A percentile compares a stretch with the other conserved stretches of the same genome.
Conservation (phyloP, 2,329 filamentous ascomycete genomes). For the Exophiala sp. region DNA sequence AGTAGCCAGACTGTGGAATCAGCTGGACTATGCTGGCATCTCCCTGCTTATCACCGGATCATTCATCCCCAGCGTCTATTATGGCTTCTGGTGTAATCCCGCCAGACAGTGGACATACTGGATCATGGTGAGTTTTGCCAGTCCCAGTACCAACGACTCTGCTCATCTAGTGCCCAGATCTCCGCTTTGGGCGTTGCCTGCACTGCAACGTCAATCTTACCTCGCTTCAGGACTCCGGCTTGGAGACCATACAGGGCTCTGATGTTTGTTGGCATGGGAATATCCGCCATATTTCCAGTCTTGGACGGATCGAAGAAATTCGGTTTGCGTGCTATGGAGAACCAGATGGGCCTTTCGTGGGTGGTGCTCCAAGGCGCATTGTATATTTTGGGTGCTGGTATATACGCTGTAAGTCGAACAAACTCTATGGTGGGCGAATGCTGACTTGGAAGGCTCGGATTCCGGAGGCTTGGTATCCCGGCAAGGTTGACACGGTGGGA, state of each 20-base stretch:
- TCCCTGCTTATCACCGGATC: conserved; percentile 85
- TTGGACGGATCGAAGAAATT: conserved; percentile 66
- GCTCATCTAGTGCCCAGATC: conserved; percentile 54
- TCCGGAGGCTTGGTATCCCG: conserved; percentile 73
- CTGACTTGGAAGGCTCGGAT: conserved; percentile 55
- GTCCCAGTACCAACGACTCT: neutral
- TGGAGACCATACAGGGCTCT: conserved; percentile 79
- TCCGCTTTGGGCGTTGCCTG: conserved; percentile 70
- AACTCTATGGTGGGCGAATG: conserved; percentile 7
- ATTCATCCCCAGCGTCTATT: conserved; percentile 82
- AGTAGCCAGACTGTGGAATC: conserved; percentile 79
- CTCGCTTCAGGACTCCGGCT: conserved; percentile 73
- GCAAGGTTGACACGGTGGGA: conserved; percentile 81
- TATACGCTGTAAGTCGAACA: conserved; percentile 68
- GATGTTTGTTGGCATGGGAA: conserved; percentile 84
- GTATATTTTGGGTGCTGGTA: conserved; percentile 76
- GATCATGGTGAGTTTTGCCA: conserved; percentile 55
- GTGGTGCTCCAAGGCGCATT: conserved; percentile 70
- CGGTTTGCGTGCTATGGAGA: conserved; percentile 59
- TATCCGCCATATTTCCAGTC: conserved; percentile 77
- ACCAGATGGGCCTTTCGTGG: conserved; percentile 74
- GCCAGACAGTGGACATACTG: conserved; percentile 65
- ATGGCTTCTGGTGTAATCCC: conserved; percentile 70
- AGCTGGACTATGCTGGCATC: conserved; percentile 91
- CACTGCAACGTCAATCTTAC: conserved; percentile 67